Conservation (phyloP, 2,329 filamentous ascomycete genomes). For the Apiospora pterosperma region DNA sequence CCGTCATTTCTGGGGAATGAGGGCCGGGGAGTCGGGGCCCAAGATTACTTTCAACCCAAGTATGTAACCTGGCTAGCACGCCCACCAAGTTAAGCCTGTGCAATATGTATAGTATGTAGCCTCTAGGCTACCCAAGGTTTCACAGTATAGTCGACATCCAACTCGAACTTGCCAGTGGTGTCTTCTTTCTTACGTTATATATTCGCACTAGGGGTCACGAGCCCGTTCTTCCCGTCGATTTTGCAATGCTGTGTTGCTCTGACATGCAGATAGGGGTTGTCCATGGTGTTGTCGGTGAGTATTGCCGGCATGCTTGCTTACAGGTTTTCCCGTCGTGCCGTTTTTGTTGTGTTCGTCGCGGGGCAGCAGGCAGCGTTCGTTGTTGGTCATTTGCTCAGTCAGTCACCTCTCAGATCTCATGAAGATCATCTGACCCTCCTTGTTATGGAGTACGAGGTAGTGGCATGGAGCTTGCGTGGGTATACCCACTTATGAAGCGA, state of each 20-base stretch:
- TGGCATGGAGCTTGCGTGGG: neutral
- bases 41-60: too few species aligned
- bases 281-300: neutral
- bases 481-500: neutral
- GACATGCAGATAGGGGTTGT: neutral
- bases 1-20: neutral
- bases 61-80: too few species aligned
- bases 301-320: neutral
- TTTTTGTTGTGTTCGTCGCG: neutral
- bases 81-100: too few species aligned
- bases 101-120: neutral
- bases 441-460: neutral
- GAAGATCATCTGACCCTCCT: neutral
- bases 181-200: conserved; percentile 4
- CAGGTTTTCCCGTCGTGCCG: neutral
- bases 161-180: neutral
- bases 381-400: neutral
- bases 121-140: neutral
- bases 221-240: neutral
- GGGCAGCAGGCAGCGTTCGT: neutral
- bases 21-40: too few species aligned
- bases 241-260: neutral
- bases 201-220: neutral
- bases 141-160: neutral
- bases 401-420: neutral